Percentiles rank a stretch among this genome's conserved stretches.
phyloP scores from a whole-genome alignment of 345 rosid genomes.

The Eucalyptus pauciflora region DNA sequence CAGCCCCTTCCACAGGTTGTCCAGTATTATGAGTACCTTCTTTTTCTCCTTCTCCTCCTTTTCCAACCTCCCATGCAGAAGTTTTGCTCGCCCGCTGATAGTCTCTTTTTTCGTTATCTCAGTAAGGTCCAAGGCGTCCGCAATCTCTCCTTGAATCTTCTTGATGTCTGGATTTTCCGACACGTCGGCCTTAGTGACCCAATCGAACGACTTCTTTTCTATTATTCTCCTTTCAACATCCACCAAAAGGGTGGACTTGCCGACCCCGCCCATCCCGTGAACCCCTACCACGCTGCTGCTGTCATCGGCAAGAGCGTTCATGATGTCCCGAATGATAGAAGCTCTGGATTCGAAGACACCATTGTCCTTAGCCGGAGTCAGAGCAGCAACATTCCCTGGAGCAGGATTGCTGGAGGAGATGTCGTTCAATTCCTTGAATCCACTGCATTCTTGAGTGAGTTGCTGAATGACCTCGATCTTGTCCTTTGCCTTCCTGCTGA shows the following conservation, averaged over 20 bases:
- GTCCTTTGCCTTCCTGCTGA: too few relatives aligned
- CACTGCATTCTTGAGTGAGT: fast-evolving
- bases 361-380: too few relatives aligned
- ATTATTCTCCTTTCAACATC: fast-evolving
- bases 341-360: fast-evolving
- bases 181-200: fast-evolving
- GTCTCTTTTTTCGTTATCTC: fast-evolving
- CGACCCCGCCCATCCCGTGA: too few relatives aligned
- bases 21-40: not conserved
- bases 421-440: too few relatives aligned
- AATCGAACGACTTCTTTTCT: fast-evolving
- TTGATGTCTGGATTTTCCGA: too few relatives aligned
- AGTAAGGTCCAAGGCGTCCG: fast-evolving
- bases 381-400: too few relatives aligned
- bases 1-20: not conserved
- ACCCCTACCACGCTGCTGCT: too few relatives aligned
- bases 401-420: too few relatives aligned
- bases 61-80: fast-evolving
- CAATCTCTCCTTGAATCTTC: too few relatives aligned
- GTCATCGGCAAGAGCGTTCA: too few relatives aligned
- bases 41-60: fast-evolving
- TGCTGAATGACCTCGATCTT: too few relatives aligned
- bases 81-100: fast-evolving
- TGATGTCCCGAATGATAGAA: fast-evolving
- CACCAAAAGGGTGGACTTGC: too few relatives aligned